Base-by-base conservation (phyloP, 169 alveolate genomes). In the Plasmodium gallinaceum region DNA sequence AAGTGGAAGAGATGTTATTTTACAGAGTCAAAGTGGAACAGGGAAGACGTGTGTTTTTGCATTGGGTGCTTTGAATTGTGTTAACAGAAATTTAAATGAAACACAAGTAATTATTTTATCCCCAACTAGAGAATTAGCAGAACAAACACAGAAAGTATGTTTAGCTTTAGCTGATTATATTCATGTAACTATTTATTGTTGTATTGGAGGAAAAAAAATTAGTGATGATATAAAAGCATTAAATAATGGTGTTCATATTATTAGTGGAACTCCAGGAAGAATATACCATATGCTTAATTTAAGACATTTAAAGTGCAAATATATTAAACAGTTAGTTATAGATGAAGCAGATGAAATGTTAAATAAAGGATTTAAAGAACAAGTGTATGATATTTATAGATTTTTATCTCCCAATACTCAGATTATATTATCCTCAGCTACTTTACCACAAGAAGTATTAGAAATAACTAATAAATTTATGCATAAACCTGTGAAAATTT, bases 341-440 rank as follows among this genome's bases (percentile, higher is more conserved):
- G 99, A 98, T 93, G 99, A 99, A 94, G 99, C 99, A 37, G 99
- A 99, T 91, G 99, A 99, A 96, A 98, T 99, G 99, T 96, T 99
- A 42, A 98, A 99, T 45, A 97, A 99, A 76, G 99, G 99, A 14
- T 98, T 98, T 96, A 97, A 98, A 95, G 98, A 96, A 43, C 98
- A 97, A 75, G 96, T 97, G 45, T 96, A 96, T 76, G 98, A 97
- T 61, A 97, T 93, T 6, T 93, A 78, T 80, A 69, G 94, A 71
- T 70, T 93, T 22, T 71, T 93, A 69, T 96, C 97, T 0, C 96
- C 94, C 37, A 96, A 93, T 52, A 92, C 94, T 64, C 97, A 96
- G 74, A 96, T 97, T 45, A 98, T 98, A 8, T 94, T 98, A 42
- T 98, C 98, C 91, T 96, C 99, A 46, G 99, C 99, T 66, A 98